phyloP scores from a whole-genome alignment of 176 grass and related monocot genomes.

The Canna indica region DNA sequence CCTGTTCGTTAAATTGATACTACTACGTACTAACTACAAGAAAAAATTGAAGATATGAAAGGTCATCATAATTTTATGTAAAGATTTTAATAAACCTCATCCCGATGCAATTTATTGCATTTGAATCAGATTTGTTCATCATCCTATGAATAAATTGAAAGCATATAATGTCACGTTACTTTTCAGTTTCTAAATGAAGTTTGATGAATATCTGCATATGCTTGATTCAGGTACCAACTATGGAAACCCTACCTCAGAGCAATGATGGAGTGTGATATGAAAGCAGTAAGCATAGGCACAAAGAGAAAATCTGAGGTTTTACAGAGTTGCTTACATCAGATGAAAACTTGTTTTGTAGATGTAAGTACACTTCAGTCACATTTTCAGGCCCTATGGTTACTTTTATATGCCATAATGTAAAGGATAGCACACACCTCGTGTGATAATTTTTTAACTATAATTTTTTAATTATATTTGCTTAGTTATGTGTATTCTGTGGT shows the following conservation, averaged over 20 bases:
- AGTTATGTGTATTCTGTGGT: neutral
- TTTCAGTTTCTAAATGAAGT: neutral
- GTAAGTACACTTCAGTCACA: constrained; percentile 40
- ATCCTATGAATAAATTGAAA: neutral
- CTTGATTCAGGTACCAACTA: constrained; percentile 68
- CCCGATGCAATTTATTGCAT: too few species aligned
- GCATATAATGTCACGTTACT: neutral
- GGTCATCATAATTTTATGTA: too few species aligned
- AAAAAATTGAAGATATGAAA: too few species aligned
- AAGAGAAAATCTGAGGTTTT: constrained; percentile 86
- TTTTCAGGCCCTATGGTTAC: neutral
- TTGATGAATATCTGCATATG: neutral
- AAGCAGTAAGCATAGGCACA: constrained; percentile 83
- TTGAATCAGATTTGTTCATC: neutral
- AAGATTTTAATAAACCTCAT: too few species aligned
- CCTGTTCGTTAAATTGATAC: too few species aligned
- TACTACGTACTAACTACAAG: too few species aligned
- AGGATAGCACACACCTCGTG: neutral
- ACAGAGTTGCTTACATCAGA: constrained; percentile 82
- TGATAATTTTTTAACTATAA: neutral
- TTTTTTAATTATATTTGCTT: neutral
- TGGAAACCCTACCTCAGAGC: constrained; percentile 96
- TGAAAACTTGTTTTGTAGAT: constrained; percentile 93
- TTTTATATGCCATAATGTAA: neutral
- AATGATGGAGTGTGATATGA: constrained; percentile 99